Base-by-base conservation (phyloP, 2,329 filamentous ascomycete species). In the Teratosphaeria destructans region DNA sequence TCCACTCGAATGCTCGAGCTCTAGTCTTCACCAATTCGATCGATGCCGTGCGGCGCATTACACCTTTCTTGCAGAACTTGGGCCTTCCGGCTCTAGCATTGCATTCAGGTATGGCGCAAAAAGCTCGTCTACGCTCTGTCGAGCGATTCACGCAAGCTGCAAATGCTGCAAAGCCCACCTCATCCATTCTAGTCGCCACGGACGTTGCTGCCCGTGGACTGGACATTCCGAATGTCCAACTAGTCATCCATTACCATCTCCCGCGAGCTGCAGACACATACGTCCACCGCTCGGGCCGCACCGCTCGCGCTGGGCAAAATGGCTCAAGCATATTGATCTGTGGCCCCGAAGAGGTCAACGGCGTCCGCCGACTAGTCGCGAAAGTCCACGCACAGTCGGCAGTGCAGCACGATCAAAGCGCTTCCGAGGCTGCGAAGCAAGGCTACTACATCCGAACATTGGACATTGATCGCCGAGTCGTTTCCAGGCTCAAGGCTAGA, bases 21-120 rank as follows among this genome's bases (percentile, higher is more conserved):
- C 80, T 99, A 2, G 85, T 99, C 55, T 99, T 99, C 73, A 91
- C 92, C 32, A 99, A 99, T 76, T 96, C 92, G 53, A 96, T 99
- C 73, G 89, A 89, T 57, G 88, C 93, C 2, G 93, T 96, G 57
- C 87, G 91, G 53, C 89, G 94, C 43, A 79, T 99, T 12, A 85
- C 87, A 0, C 90, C 93, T 0, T 83, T 96, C 70, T 82, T 99
- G 1, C 85, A 93, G 66, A 90, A 89, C 65, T 84, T 99, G 56
- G 83, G 87, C 63, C 80, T 96, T 8, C 85, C 87, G 2, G 88
- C 86, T 0, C 78, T 90, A 11, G 85, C 89, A 0, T 79, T 99
- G 0, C 94, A 99, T 74, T 96, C 91, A 0, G 88, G 91, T 64
- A 97, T 99, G 94, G 82, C 86, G 0, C 94, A 99, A 75, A 97